Base-by-base conservation (phyloP, 306 rosid species). In the Cucurbita pepo region DNA sequence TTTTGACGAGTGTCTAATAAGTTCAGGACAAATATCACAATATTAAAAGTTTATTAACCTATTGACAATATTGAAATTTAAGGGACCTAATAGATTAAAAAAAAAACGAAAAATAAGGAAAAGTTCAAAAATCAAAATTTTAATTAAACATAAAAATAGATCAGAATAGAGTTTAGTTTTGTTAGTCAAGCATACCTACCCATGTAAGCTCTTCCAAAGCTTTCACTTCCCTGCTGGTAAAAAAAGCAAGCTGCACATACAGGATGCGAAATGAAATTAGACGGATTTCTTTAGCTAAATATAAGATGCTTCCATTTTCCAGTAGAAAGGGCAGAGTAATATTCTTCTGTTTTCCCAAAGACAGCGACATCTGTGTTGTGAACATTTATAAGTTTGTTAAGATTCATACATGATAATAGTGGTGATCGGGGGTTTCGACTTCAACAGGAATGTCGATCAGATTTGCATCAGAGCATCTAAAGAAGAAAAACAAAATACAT, bases 341-440 rank as follows among this genome's bases (percentile, higher is more conserved):
- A 16, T 66, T 71, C 48, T 22, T 7, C 34, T 18, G 18, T 44
- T 41, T 41, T 5, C 15, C 16, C 54, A 0, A 19, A 44, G 22
- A 67, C 56, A 10, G 56, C 3, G 4, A 16, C 13, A 22, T 44
- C 72, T 22, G 41, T 6, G 15, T 5, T 34, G 36, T 43, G 13
- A 57, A 40, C 54, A 30, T 55, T 52, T 59, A 64, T 19, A 57
- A 72, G 72, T 72, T 60, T 25, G 52, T 58, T 38, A 14, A 48
- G 72, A 77, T 21, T 21, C 79, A 67, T 85, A 90, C 98, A 81
- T 87, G 98, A 78, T 93, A 93, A 71, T 90, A 93, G 77, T 93
- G 98, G 51, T 83, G 98, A 77, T 93, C 98, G 36, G 97, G 98
- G 44, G 93, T 88, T 85, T 93, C 98, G 64, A 90, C 94, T 88